These are phyloP conservation scores for Microcyclospora tardicrescens DNA, from an alignment of 2,329 filamentous ascomycete species.

Conservation along the genomic window DNA sequence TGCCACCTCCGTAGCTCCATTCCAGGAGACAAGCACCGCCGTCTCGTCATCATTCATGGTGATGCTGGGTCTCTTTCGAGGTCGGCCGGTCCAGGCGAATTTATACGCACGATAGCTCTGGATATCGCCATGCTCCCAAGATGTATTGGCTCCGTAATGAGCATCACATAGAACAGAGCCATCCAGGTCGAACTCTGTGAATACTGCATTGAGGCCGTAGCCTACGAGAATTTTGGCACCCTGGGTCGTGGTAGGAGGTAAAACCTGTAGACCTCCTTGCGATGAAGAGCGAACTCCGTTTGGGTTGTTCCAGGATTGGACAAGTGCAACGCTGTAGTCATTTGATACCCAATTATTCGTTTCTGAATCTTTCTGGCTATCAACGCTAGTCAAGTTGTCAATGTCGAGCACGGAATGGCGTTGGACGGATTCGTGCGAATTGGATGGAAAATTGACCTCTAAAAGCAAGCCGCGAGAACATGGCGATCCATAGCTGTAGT, in stretches of 20 bases:
- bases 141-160: slow-evolving; percentile 27
- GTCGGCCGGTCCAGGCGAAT: slow-evolving; percentile 34
- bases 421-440: neutral
- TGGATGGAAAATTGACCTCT: slow-evolving; percentile 19
- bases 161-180: slow-evolving; percentile 40
- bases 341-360: slow-evolving; percentile 15
- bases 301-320: slow-evolving; percentile 18
- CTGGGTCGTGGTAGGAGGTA: slow-evolving; percentile 32
- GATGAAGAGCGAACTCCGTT: slow-evolving; percentile 28
- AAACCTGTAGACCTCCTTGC: slow-evolving; percentile 39
- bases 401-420: neutral
- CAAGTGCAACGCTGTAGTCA: slow-evolving; percentile 18
- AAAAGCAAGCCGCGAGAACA: slow-evolving; percentile 20
- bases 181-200: slow-evolving; percentile 28
- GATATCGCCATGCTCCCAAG: slow-evolving; percentile 26
- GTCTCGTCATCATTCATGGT: slow-evolving; percentile 18
- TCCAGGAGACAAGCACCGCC: slow-evolving; percentile 39
- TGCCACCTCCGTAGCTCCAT: slow-evolving; percentile 33
- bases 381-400: slow-evolving; percentile 1
- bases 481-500: slow-evolving; percentile 17
- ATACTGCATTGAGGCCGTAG: slow-evolving; percentile 34
- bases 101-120: slow-evolving; percentile 42
- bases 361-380: slow-evolving; percentile 18
- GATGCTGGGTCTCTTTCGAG: slow-evolving; percentile 18
- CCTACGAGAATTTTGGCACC: slow-evolving; percentile 39